phyloP scores from a whole-genome alignment of 257 asterid genomes.

The Nicotiana otophora region DNA sequence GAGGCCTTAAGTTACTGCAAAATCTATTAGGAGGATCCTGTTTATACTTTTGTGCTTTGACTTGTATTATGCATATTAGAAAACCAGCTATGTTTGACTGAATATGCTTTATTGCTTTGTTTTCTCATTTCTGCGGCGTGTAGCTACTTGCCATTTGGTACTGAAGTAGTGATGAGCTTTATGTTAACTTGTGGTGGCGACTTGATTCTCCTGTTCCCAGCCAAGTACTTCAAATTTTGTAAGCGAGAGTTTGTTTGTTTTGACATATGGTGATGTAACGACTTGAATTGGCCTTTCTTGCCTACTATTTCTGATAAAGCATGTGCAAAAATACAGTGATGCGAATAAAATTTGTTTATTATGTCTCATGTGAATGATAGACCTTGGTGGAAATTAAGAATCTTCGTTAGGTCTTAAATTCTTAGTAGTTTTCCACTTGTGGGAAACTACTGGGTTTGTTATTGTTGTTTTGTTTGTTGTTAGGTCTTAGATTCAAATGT shows the following conservation, averaged over 20 bases:
- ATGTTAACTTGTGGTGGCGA: neutral
- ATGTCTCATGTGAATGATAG: neutral
- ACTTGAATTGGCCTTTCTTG: neutral
- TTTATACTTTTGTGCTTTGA: neutral
- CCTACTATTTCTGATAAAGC: neutral
- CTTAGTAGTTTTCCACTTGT: neutral
- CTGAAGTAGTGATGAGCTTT: neutral
- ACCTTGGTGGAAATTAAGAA: conserved; percentile 6
- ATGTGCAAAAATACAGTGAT: neutral
- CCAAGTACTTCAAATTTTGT: neutral
- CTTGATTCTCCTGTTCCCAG: neutral
- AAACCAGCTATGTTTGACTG: neutral
- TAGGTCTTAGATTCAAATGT: neutral
- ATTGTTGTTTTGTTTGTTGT: too few species aligned
- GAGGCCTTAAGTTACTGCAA: neutral
- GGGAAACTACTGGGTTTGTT: too few species aligned
- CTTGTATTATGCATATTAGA: neutral
- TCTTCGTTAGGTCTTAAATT: neutral
- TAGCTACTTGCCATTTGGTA: neutral
- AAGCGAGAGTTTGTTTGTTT: neutral
- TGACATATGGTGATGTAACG: neutral
- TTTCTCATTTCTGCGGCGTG: neutral
- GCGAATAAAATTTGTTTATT: neutral
- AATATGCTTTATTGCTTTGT: neutral
- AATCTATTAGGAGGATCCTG: neutral